Base-by-base conservation (phyloP, 164 flowering plant species). In the Vitis riparia region DNA sequence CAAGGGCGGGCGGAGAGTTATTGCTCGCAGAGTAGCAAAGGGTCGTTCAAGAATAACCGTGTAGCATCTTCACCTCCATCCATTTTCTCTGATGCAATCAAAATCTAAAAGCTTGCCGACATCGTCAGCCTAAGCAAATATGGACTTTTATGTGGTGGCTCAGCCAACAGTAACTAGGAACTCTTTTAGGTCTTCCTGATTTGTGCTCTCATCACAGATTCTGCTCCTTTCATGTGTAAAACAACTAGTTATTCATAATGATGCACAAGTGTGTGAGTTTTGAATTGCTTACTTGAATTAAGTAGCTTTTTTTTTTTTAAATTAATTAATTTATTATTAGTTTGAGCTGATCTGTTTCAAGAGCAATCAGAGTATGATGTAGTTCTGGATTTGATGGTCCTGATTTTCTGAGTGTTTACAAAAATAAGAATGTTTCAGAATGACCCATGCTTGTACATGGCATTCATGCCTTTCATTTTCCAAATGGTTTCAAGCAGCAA, bases 21-120 rank as follows among this genome's bases (percentile, higher is more conserved):
- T 89, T 76, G 87, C 88, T 55, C 82, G 93, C 37, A 75, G 93
- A 71, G 76, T 87, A 63, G 93, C 93, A 15, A 89, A 87, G 76
- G 93, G 93, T 5, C 84, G 93, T 63, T 48, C 73, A 11, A 87
- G 93, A 77, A 76, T 88, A 61, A 84, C 90, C 17, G 81, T 86
- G 10, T 82, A 81, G 78, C 51, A 44, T 55, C 55, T 13, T 37
- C 53, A 11, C n/a, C 55, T 62, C 51, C 51, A 37, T 37, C 5
- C 44, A 3, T 3, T 2, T 37, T 37, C 44, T 37, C 44, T 3
- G 44, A 37, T 37, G 44, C 44, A 37, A 37, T 37, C 44, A 37
- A 37, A 37, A 52, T 27, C 11, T 47, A 5, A 10, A 58, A 68
- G 37, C 44, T 55, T 17, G 12, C 50, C 61, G 11, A 12, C 48